Percentiles rank a stretch among this genome's conserved stretches.
These are phyloP conservation scores for Yamadazyma buinensis DNA, from an alignment of 1,139 yeast species.

Conservation along the genomic window DNA sequence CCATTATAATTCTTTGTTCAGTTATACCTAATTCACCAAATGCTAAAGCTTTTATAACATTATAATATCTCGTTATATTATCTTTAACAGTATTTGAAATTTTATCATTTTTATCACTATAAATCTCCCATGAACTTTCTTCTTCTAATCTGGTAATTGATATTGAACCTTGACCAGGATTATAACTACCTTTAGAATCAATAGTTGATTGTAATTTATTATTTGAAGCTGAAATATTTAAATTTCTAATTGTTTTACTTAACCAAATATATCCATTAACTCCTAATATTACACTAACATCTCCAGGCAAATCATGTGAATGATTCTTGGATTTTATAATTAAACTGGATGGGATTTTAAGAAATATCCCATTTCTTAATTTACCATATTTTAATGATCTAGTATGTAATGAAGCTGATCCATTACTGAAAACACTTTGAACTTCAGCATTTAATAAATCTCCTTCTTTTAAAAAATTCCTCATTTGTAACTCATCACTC, in stretches of 20 bases:
- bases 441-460: slow-evolving; percentile 95
- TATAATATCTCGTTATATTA: slow-evolving; percentile 80
- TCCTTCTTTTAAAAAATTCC: slow-evolving; percentile 93
- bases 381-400: slow-evolving; percentile 94
- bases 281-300: slow-evolving; percentile 84
- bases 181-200: slow-evolving; percentile 42
- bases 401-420: slow-evolving; percentile 91
- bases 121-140: slow-evolving; percentile 93
- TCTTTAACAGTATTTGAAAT: slow-evolving; percentile 60
- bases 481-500: slow-evolving; percentile 94
- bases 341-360: slow-evolving; percentile 76
- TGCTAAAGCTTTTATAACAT: slow-evolving; percentile 78
- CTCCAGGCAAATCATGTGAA: slow-evolving; percentile 83
- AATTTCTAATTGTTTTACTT: slow-evolving; percentile 54
- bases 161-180: slow-evolving; percentile 58
- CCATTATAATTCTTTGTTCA: slow-evolving; percentile 72
- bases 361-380: slow-evolving; percentile 82
- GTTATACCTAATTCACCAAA: slow-evolving; percentile 83
- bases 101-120: slow-evolving; percentile 81
- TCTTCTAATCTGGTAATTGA: slow-evolving; percentile 88
- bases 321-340: slow-evolving; percentile 85
- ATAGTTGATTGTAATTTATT: slow-evolving; percentile 37
- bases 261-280: slow-evolving; percentile 96
- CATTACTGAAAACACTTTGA: slow-evolving; percentile 84
- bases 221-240: slow-evolving; percentile 14